Evolutionary conservation across 805 yeast species (phyloP), one percentile per base, ranked within the genome.

Genomic region (Monosporozyma servazzii): DNA sequence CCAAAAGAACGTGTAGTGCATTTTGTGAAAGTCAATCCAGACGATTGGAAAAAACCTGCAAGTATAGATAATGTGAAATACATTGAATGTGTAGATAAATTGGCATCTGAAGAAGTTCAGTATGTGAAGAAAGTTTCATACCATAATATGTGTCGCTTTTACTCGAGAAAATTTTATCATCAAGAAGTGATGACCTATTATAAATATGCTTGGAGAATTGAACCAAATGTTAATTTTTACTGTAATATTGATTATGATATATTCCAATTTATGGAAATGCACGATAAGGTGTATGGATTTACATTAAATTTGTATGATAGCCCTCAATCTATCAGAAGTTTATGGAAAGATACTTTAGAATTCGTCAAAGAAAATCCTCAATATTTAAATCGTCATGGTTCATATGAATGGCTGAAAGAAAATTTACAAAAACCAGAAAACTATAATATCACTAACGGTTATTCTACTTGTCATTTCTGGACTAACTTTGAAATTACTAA

Each of bases 201-300:
- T 75, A 86, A 84, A 63, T 88, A 84, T 77, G 87, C 86, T 73
- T 88, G 96, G 96, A 81, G 96, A 67, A 90, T 89, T 42, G 96
- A 89, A 69, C 96, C 96, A 8, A 85, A 79, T 58, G 80, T 84
- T 59, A 77, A 79, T 64, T 76, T 85, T 57, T 78, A 71, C 69
- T 88, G 96, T 71, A 87, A 87, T 65, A 73, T 89, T 52, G 80
- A 79, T 59, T 84, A 84, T 67, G 96, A 88, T 64, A 71, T 86
- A 10, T 88, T 88, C 77, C 78, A 81, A 68, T 86, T 73, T 68
- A 86, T 88, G 95, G 78, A 79, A 58, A 87, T 82, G 62, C 79
- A 85, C 66, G 73, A 79, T 53, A 80, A 84, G 71, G 75, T 73
- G 48, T 88, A 87, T 67, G 89, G 90, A 4, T 87, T 85, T 70